Evolutionary conservation across 805 yeast species (phyloP).

Genomic region (Zygoascus tannicola): DNA sequence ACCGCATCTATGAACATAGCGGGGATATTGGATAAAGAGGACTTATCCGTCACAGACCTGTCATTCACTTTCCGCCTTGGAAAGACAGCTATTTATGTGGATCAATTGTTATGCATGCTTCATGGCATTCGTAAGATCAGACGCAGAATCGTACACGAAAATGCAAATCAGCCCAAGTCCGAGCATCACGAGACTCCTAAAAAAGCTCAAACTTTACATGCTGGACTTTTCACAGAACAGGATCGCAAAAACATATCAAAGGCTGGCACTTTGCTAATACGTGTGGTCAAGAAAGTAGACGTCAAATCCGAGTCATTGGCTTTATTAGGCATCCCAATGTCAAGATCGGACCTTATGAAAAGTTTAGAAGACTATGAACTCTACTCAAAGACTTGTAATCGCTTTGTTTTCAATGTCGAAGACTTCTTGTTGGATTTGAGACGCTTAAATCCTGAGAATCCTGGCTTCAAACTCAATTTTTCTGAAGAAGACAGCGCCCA

Average conservation of each 20-base stretch:
- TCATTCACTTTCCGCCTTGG: slow-evolving; percentile 24
- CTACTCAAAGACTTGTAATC: not conserved
- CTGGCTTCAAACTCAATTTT: slow-evolving; percentile 32
- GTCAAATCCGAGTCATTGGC: slow-evolving; percentile 27
- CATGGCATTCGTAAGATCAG: slow-evolving; percentile 9
- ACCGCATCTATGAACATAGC: slow-evolving; percentile 20
- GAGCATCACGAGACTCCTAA: not conserved
- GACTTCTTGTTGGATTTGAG: slow-evolving; percentile 31
- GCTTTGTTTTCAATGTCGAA: slow-evolving; percentile 24
- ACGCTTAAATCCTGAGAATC: slow-evolving; percentile 31
- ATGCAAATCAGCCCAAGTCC: not conserved
- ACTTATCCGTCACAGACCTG: slow-evolving; percentile 26
- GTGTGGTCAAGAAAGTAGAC: slow-evolving; percentile 30
- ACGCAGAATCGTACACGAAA: not conserved
- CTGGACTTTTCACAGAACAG: slow-evolving; percentile 12
- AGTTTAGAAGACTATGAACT: slow-evolving; percentile 4
- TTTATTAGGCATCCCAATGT: slow-evolving; percentile 22
- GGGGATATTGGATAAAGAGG: slow-evolving; percentile 25
- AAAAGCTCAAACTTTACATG: slow-evolving; percentile 2
- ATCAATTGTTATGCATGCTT: slow-evolving; percentile 15
- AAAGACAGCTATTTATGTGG: slow-evolving; percentile 19
- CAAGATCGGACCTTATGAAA: slow-evolving; percentile 2
- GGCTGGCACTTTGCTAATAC: slow-evolving; percentile 22
- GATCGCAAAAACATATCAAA: slow-evolving; percentile 18
- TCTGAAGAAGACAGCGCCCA: slow-evolving; percentile 30